Percentiles rank a stretch among this genome's conserved stretches.
Evolutionary conservation across 2,329 filamentous ascomycete genomes (phyloP).

Genomic region (Hypoxylon sp.): DNA sequence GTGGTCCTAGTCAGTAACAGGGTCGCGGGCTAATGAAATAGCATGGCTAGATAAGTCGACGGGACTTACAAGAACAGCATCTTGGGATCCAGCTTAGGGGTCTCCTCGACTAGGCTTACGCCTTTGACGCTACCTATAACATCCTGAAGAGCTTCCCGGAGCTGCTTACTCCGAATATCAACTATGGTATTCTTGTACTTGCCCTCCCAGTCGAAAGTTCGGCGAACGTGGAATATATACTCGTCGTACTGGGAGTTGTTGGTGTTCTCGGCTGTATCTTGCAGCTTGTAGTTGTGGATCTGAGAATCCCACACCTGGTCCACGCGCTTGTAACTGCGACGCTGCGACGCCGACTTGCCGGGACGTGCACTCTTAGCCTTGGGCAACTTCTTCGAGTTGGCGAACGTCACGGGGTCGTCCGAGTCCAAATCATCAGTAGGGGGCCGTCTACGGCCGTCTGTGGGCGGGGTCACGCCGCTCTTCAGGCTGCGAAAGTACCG

Average conservation of each 20-base stretch:
- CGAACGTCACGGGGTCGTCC: background rate
- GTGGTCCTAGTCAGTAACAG: conserved; percentile 40
- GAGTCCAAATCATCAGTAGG: background rate
- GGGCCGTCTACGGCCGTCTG: conserved; percentile 5
- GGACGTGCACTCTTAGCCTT: conserved; percentile 15
- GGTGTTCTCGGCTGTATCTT: conserved; percentile 58
- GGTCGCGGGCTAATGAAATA: background rate
- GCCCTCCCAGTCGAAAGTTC: conserved; percentile 85
- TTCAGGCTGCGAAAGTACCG: conserved; percentile 5
- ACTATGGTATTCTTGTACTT: conserved; percentile 77
- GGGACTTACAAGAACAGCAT: conserved; percentile 67
- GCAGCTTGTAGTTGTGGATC: conserved; percentile 61
- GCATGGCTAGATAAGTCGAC: background rate
- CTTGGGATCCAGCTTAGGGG: conserved; percentile 75
- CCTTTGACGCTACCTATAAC: conserved; percentile 81
- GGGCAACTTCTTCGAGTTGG: conserved; percentile 6
- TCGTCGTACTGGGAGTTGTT: conserved; percentile 71
- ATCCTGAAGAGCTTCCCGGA: conserved; percentile 74
- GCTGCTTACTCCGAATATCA: conserved; percentile 83
- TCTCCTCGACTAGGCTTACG: conserved; percentile 81
- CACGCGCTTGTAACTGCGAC: conserved; percentile 58
- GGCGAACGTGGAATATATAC: conserved; percentile 82
- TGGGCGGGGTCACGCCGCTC: background rate
- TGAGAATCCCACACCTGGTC: conserved; percentile 62
- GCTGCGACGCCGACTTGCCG: conserved; percentile 35